These are phyloP conservation scores for Adansonia digitata DNA, from an alignment of 345 rosid species.

Conservation along the genomic window DNA sequence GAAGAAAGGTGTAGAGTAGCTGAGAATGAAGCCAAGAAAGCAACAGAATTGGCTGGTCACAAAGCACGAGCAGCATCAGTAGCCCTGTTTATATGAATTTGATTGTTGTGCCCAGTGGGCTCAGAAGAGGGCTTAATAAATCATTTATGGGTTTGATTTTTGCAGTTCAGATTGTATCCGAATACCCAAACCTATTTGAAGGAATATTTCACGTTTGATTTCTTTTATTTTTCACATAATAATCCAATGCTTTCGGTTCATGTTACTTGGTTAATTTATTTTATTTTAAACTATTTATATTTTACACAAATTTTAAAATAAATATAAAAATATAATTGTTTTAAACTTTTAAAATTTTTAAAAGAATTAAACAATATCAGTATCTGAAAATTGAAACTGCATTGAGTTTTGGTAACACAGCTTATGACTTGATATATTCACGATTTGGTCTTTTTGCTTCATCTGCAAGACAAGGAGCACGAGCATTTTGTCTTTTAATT, in stretches of 20 bases:
- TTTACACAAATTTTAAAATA: too few species aligned
- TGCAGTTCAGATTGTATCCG: neutral
- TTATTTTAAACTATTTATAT: too few species aligned
- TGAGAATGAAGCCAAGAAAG: conserved; percentile 81
- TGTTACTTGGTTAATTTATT: too few species aligned
- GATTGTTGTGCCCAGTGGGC: neutral
- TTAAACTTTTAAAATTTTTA: too few species aligned
- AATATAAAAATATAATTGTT: too few species aligned
- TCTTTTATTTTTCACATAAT: too few species aligned
- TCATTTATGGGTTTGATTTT: neutral
- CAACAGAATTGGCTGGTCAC: conserved; percentile 82
- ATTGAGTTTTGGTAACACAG: neutral
- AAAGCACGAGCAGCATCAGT: conserved; percentile 77
- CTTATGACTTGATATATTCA: neutral
- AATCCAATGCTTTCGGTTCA: too few species aligned
- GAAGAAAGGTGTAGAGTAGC: conserved; percentile 74
- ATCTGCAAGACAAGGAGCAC: neutral
- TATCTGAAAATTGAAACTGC: too few species aligned
- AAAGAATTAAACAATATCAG: too few species aligned
- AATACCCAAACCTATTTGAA: neutral
- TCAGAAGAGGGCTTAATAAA: neutral
- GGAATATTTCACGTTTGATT: neutral
- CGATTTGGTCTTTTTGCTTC: conserved; percentile 3
- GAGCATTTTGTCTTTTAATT: neutral
- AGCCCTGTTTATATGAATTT: conserved; percentile 5